Evolutionary conservation across 352 stramenopile genomes (phyloP), one percentile per base, ranked within the genome.

Genomic region (Phytopythium helicoides): DNA sequence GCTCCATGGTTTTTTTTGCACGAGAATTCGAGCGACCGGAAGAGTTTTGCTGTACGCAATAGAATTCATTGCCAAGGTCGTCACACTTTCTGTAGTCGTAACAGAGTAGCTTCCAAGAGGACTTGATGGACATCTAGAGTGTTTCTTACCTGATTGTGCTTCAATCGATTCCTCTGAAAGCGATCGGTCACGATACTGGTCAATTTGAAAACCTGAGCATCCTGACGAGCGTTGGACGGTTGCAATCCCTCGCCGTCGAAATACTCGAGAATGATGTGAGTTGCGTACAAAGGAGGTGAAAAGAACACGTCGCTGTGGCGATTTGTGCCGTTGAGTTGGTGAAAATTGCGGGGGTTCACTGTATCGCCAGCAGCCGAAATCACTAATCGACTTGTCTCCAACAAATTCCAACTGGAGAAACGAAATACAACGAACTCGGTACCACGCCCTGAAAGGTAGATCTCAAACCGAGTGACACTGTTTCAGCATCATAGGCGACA

Each of bases 1-100:
- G 60, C 64, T 25, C 68, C 66, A 10, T 38, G n/a, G 21, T 3
- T 18, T 22, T 46, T 84, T 84, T 34, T 84, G 73, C 40, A 87
- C 58, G 1, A 78, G 47, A 33, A 87, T 52, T 0, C 76, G 63
- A 16, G 59, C 68, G 11, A 81, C 60, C 0, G 62, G 56, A 2
- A 47, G 57, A 0, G 70, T 63, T 10, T 48, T 56, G 12, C 54
- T 21, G 31, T 67, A 66, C 12, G 73, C 33, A 0, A 9, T 7
- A 0, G 52, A 8, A 25, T 64, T 60, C 37, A 50, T 70, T 16
- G 40, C 42, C 16, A 71, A 23, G 34, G 66, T 75, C 16, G 71
- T 52, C 2, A 59, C 71, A 21, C 18, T 41, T 10, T 31, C 28
- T 0, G 45, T 51, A 6, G 18, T 18, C 2, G 9, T 5, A 0